phyloP scores from a whole-genome alignment of 257 asterid species.

The Gardenia jasminoides region DNA sequence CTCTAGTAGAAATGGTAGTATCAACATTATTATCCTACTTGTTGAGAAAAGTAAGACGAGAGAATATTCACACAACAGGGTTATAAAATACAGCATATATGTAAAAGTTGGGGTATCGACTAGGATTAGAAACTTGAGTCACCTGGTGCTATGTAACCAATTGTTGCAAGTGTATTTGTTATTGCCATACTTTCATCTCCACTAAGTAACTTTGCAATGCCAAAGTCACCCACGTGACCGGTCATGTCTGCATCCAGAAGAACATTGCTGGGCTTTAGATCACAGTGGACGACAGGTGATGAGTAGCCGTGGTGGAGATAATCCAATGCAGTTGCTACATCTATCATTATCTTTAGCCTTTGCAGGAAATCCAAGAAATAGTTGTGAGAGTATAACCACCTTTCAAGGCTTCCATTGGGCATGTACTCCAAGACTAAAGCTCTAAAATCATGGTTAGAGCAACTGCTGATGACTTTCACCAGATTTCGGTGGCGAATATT shows the following conservation, averaged over 20 bases:
- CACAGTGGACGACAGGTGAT: conserved; percentile 6
- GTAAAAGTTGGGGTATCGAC: neutral
- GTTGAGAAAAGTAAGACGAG: too few species aligned
- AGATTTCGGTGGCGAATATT: conserved; percentile 7
- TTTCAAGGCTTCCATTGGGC: conserved; percentile 9
- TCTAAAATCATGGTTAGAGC: conserved; percentile 9
- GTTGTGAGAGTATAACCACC: conserved; percentile 9
- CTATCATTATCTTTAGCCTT: neutral
- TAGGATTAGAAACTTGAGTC: neutral
- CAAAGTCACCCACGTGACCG: conserved; percentile 8
- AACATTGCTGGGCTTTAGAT: conserved; percentile 9
- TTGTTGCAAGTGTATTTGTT: conserved; percentile 1
- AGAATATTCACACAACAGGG: neutral
- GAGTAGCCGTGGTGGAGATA: conserved; percentile 1
- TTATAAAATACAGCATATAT: too few species aligned
- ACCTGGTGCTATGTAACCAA: conserved; percentile 17
- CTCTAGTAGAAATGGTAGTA: conserved; percentile 14
- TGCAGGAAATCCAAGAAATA: conserved; percentile 3
- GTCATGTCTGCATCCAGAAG: neutral
- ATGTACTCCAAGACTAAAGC: conserved; percentile 14
- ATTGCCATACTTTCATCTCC: neutral
- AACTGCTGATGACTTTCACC: conserved; percentile 3
- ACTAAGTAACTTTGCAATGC: neutral
- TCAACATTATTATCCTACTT: too few species aligned
- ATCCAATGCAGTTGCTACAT: neutral